Percentiles rank a stretch among this genome's conserved stretches.
Conservation (phyloP, 2,329 filamentous ascomycete genomes). For the Samsoniella hepiali region DNA sequence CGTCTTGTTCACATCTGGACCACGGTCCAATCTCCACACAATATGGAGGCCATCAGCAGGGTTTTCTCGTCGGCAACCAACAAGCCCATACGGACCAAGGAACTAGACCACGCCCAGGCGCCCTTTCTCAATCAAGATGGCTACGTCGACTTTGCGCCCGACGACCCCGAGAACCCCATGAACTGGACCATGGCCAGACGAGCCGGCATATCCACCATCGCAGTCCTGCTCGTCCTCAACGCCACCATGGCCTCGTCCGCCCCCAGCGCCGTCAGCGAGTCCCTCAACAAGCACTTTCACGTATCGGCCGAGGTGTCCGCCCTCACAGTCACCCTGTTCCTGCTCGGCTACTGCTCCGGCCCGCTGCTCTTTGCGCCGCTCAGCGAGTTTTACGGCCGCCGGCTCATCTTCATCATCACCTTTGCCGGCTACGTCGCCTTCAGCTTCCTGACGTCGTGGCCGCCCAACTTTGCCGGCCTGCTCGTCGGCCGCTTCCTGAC, state of each 20-base stretch:
- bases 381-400: conserved; percentile 54
- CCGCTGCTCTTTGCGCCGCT: conserved; percentile 57
- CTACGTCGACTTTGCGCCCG: conserved; percentile 47
- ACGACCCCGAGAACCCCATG: conserved; percentile 49
- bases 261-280: conserved; percentile 25
- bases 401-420: conserved; percentile 50
- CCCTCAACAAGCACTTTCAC: conserved; percentile 43
- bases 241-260: conserved; percentile 46
- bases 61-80: conserved; percentile 49
- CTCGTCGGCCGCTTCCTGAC: conserved; percentile 54
- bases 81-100: conserved; percentile 47
- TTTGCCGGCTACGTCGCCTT: conserved; percentile 49
- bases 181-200: conserved; percentile 44
- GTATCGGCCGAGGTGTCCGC: conserved; percentile 46
- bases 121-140: conserved; percentile 49
- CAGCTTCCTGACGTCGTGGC: conserved; percentile 52
- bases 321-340: conserved; percentile 52
- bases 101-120: conserved; percentile 26
- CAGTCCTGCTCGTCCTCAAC: conserved; percentile 50
- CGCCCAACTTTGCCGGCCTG: conserved; percentile 50
- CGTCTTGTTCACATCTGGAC: background rate
- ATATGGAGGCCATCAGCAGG: conserved; percentile 40
- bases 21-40: background rate
- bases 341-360: conserved; percentile 55
- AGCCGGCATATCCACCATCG: conserved; percentile 39